Percentiles rank a stretch among this genome's conserved stretches.
Evolutionary conservation across 2,329 filamentous ascomycete genomes (phyloP).

Genomic region (Aspergillaceae sp.): DNA sequence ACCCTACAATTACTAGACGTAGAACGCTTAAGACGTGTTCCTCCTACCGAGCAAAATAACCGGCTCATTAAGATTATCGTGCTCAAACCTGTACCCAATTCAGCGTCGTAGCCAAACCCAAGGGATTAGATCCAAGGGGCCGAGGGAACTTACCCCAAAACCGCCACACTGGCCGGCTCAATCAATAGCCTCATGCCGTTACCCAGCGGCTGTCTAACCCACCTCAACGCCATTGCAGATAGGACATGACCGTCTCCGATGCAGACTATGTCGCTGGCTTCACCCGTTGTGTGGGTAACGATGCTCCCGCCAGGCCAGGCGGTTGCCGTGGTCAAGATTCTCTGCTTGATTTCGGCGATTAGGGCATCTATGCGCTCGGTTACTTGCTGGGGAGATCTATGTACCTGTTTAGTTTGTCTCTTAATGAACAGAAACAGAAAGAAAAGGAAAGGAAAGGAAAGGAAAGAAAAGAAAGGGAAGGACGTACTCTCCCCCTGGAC

Average conservation of each 20-base stretch:
- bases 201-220: conserved; percentile 5
- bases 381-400: conserved; percentile 7
- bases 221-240: conserved; percentile 11
- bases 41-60: no score
- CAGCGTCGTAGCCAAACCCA: no score
- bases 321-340: conserved; percentile 2
- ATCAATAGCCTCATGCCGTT: conserved; percentile 8
- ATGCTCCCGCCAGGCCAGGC: conserved; percentile 6
- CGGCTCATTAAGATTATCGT: conserved; percentile 5
- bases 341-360: conserved; percentile 5
- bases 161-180: conserved; percentile 9
- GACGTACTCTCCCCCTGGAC: conserved; percentile 10
- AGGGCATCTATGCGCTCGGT: conserved; percentile 5
- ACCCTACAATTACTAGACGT: no score
- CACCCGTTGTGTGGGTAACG: background rate
- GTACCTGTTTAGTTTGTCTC: background rate
- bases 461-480: background rate
- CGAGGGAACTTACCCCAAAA: conserved; percentile 9
- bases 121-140: no score
- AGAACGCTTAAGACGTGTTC: no score
- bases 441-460: background rate
- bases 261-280: conserved; percentile 10
- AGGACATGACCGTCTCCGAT: conserved; percentile 11
- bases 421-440: background rate
- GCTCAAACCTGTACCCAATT: conserved; percentile 5